These are phyloP conservation scores for Guadua angustifolia DNA, from an alignment of 176 grass and related monocot species.

Conservation along the genomic window DNA sequence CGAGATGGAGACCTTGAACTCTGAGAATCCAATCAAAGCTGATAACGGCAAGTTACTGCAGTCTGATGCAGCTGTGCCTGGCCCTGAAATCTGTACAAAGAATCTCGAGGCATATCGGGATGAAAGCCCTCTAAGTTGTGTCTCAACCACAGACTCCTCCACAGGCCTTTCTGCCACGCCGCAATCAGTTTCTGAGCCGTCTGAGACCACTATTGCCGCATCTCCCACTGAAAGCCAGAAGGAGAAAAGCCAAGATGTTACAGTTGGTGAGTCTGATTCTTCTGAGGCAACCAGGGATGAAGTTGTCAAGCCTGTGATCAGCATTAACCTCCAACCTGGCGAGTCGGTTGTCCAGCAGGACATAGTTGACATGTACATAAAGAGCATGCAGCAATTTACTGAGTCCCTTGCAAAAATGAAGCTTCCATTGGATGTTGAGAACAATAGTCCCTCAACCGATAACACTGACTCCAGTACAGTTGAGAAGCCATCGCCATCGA, in stretches of 20 bases:
- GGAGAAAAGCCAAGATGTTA: constrained; percentile 59
- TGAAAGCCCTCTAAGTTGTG: constrained; percentile 66
- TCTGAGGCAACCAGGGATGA: constrained; percentile 46
- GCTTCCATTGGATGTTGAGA: constrained; percentile 74
- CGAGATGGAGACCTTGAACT: constrained; percentile 58
- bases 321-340: constrained; percentile 66
- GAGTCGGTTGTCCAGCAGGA: constrained; percentile 75
- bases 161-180: background rate
- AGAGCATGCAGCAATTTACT: constrained; percentile 97
- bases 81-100: constrained; percentile 47
- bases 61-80: constrained; percentile 39
- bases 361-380: constrained; percentile 97
- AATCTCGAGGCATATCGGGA: constrained; percentile 26
- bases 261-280: constrained; percentile 75
- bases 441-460: constrained; percentile 42
- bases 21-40: constrained; percentile 48
- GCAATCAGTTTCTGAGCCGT: constrained; percentile 51
- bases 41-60: constrained; percentile 51
- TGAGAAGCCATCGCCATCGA: constrained; percentile 60
- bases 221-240: constrained; percentile 48
- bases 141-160: constrained; percentile 62
- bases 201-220: constrained; percentile 15
- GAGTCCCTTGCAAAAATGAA: constrained; percentile 96
- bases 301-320: constrained; percentile 62
- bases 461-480: constrained; percentile 40